Conservation (phyloP, 345 rosid species). For the Salix viminalis region DNA sequence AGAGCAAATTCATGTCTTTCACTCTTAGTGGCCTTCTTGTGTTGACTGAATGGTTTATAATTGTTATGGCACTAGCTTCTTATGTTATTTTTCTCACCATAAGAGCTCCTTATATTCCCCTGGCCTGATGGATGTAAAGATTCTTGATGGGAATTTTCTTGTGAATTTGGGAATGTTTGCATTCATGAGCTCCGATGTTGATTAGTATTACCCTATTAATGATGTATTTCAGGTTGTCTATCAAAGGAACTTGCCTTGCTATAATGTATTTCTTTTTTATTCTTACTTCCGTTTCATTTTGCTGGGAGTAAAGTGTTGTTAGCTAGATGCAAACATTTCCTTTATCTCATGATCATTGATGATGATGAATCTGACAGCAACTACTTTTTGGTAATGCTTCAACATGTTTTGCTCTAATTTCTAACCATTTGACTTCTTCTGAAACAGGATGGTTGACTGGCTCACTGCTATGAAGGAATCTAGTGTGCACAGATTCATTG, state of each 20-base stretch:
- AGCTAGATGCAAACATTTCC: background rate
- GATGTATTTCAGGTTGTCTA: background rate
- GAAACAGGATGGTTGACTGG: slow-evolving; percentile 50
- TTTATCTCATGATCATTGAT: background rate
- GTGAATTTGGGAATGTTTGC: background rate
- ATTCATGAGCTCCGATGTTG: background rate
- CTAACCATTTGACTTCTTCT: slow-evolving; percentile 17
- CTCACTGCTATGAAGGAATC: slow-evolving; percentile 26
- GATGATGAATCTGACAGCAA: background rate
- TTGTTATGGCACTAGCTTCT: background rate
- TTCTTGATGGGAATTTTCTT: background rate
- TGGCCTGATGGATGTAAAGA: background rate
- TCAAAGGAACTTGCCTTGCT: background rate
- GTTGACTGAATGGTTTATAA: background rate
- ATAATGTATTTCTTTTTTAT: background rate
- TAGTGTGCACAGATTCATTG: slow-evolving; percentile 13
- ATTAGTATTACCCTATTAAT: background rate
- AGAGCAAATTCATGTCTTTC: background rate
- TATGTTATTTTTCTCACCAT: background rate
- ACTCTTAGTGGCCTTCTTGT: background rate
- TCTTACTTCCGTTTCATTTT: background rate
- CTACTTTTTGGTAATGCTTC: slow-evolving; percentile 1
- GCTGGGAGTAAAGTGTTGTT: background rate
- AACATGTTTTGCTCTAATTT: background rate
- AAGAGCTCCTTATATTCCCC: background rate